Evolutionary conservation across 2,329 filamentous ascomycete genomes (phyloP), one percentile per base, ranked within the genome.

Genomic region (Alternaria rosae): DNA sequence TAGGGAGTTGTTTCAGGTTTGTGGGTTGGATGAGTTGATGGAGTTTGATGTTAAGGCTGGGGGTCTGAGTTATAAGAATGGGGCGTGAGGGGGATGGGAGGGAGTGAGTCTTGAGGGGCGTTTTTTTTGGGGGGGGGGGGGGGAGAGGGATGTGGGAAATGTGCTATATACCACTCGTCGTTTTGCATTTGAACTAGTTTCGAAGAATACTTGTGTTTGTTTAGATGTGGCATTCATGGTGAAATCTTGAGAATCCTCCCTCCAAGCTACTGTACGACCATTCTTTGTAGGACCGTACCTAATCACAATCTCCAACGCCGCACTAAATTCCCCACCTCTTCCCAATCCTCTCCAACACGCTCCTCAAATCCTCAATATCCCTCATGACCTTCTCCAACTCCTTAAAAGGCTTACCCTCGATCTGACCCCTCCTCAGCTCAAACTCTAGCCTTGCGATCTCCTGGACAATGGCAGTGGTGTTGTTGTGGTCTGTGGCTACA

Each of bases 11-110:
- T 87, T 87, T 65, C 81, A 83, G 66, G 80, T 85, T 1, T 86
- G 85, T 68, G 85, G 85, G 1, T 63, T 87, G 70, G 79, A 82
- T 38, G 83, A 86, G 32, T 70, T 81, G 25, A 82, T 86, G 71
- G 81, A 80, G 5, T 82, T 87, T 68, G 85, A 87, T 69, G 73
- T 76, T 56, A 74, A 76, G 65, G 80, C 82, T 44, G 82, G 82
- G n/a, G 82, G 82, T 0, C 76, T 72, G 54, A 74, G 75, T 4
- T 79, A 73, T 53, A 32, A 64, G 15, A 53, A 72, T 17, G 73
- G 64, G 9, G 58, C 64, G 12, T 67, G 25, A 57, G 17, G 47
- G 12, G 3, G 21, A 15, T 35, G 28, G 12, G 30, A 35, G 2
- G 13, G 30, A 21, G 17, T 21, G 20, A 13, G 41, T 11, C 20